Base-by-base conservation (phyloP, 176 grass and related monocot species). In the Rhipidocladum racemiflorum region DNA sequence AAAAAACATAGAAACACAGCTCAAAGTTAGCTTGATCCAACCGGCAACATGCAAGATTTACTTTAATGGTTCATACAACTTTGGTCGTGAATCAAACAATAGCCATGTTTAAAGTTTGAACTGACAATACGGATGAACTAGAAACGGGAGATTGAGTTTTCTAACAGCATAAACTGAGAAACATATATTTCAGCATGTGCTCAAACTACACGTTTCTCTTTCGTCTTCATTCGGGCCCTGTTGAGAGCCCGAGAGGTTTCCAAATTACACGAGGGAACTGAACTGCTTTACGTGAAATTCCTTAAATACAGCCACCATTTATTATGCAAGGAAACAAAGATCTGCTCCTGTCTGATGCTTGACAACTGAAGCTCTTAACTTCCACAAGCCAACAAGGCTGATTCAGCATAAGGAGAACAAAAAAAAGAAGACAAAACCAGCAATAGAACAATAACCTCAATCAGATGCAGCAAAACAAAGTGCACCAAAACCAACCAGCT, bases 381-480 rank as follows among this genome's bases (percentile, higher is more conserved):
- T 56, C 38, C 38, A 39, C 54, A 80, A 80, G 67, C 11, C 28
- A 79, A 65, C 29, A 84, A 68, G 0, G 53, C 66, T 4, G 45
- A 49, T 48, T 74, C 69, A 74, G 16, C 14, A 29, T 17, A 49
- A 36, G 42, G 6, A 25, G 0, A 34, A 54, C 12, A 49, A 45
- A 16, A 1, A 44, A 23, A 49, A 36, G 12, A 0, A 45, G 86
- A 23, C 59, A 38, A 32, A 70, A 2, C 48, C 57, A 79, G 56
- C 44, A 40, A 80, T 30, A 65, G 23, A 72, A 50, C 67, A 85
- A 30, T 62, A 25, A 28, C 38, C 84, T 43, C 39, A 25, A 54
- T 6, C 35, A 53, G 65, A 77, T 53, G 61, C 74, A 25, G 20
- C 74, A 55, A 61, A 12, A 43, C 15, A 1, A 61, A 76, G 40